Conservation (phyloP, 2,329 filamentous ascomycete species). For the Fusarium robinianum region DNA sequence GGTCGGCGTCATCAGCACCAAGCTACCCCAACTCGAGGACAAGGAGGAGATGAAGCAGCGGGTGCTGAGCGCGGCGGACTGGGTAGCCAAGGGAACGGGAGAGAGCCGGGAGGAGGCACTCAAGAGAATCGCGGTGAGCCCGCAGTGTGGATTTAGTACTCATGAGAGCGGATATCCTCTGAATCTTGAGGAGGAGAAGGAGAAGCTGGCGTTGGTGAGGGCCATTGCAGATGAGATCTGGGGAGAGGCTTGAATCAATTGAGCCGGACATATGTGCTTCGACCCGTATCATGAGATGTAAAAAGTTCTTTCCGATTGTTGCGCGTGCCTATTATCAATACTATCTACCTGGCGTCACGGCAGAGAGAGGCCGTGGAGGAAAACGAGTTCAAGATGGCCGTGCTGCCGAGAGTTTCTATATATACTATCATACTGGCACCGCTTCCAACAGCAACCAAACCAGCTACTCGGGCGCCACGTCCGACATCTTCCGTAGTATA, state of each 20-base stretch:
- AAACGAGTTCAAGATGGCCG: not conserved
- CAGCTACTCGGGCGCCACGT: slow-evolving; percentile 22
- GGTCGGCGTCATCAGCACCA: slow-evolving; percentile 66
- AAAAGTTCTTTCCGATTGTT: too few species aligned
- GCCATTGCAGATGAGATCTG: slow-evolving; percentile 75
- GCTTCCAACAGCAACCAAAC: slow-evolving; percentile 16
- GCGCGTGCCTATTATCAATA: too few species aligned
- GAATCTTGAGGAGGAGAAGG: slow-evolving; percentile 70
- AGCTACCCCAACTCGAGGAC: slow-evolving; percentile 65
- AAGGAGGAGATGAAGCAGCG: slow-evolving; percentile 65
- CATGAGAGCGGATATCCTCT: slow-evolving; percentile 75
- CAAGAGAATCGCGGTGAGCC: slow-evolving; percentile 68
- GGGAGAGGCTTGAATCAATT: slow-evolving; percentile 48
- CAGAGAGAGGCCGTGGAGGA: not conserved
- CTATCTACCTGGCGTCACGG: too few species aligned
- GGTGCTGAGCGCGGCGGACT: slow-evolving; percentile 65
- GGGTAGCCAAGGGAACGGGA: slow-evolving; percentile 69
- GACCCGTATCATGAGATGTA: too few species aligned
- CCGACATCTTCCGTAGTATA: slow-evolving; percentile 31
- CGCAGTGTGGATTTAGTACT: slow-evolving; percentile 75
- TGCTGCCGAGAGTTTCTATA: not conserved
- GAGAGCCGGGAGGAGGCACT: slow-evolving; percentile 69
- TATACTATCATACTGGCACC: not conserved
- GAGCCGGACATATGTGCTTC: too few species aligned
- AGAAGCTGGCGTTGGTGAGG: slow-evolving; percentile 72